Percentiles rank a stretch among this genome's conserved stretches.
phyloP scores from a whole-genome alignment of 2,329 filamentous ascomycete species.

The Diaporthe humulicola region DNA sequence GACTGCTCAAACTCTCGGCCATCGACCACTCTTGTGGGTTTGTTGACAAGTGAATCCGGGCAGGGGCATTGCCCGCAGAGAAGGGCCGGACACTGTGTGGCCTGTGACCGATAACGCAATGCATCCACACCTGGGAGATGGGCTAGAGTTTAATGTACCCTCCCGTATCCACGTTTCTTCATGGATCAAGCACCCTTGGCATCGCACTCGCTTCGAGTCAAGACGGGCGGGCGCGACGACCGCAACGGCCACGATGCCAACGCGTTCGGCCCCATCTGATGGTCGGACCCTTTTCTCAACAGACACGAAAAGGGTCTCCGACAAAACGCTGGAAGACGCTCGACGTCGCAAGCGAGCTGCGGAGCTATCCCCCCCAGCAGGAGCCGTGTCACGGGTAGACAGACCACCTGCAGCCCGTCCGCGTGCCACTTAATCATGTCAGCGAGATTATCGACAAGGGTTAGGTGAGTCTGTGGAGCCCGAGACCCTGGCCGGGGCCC shows the following conservation, averaged over 20 bases:
- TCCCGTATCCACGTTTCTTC: constrained; percentile 29
- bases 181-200: constrained; percentile 31
- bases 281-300: constrained; percentile 2
- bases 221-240: background rate
- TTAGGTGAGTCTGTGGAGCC: constrained; percentile 4
- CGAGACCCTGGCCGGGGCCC: background rate
- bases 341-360: constrained; percentile 19
- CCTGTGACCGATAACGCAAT: constrained; percentile 31
- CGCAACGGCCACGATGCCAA: constrained; percentile 9
- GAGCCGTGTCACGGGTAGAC: constrained; percentile 12
- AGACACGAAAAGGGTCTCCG: background rate
- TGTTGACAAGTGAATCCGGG: background rate
- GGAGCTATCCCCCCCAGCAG: background rate
- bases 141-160: constrained; percentile 23
- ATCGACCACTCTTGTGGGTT: constrained; percentile 11
- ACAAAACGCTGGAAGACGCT: background rate
- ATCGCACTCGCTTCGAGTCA: constrained; percentile 31
- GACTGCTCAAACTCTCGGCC: background rate
- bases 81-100: constrained; percentile 22
- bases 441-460: constrained; percentile 25
- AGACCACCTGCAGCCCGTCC: constrained; percentile 14
- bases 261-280: constrained; percentile 3
- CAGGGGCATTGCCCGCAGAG: background rate
- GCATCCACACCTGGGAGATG: constrained; percentile 20
- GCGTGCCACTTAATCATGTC: constrained; percentile 23